Base-by-base conservation (phyloP, 257 asterid genomes). In the Dorcoceras hygrometricum region DNA sequence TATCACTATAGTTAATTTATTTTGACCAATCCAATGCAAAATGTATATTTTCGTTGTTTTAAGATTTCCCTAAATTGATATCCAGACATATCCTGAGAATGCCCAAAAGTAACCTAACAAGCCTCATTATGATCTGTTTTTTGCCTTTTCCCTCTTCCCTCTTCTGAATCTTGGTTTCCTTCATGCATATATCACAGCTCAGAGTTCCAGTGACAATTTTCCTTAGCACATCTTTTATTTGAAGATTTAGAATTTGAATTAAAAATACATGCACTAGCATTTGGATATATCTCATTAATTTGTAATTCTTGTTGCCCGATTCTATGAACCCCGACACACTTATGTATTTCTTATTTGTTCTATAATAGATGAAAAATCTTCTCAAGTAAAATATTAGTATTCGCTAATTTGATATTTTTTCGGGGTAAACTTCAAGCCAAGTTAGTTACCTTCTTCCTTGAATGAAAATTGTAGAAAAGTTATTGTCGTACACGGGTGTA, bases 151-250 rank as follows among this genome's bases (percentile, higher is more conserved):
- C 8, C 10, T 39, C 6, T 58, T 59, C 5, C 56, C 23, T 20
- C 20, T 71, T 19, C 19, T 32, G 23, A 61, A 59, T 27, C 14
- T 25, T 69, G 24, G 20, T 59, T 19, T 69, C 29, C 61, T 43
- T 19, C 20, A 55, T 34, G 43, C 57, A 57, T 60, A 57, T 57
- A 27, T 57, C 63, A 24, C 29, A 57, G 62, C 36, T 51, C 18
- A 46, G 28, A 56, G 2, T 19, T 46, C 24, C 19, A 65, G 34
- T 23, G 31, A 53, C 23, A 59, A 26, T 69, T 26, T 68, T 59
- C 36, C 22, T 6, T 19, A 29, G 64, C 14, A 7, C 25, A n/a
- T 36, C 27, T 63, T 43, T 39, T 12, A n/a, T 39, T 11, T 0
- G 5, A 36, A 12, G 4, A 12, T 12, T 39, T 2, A 10, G 18